phyloP scores from a whole-genome alignment of 176 grass and related monocot genomes.

The Musa acuminata region DNA sequence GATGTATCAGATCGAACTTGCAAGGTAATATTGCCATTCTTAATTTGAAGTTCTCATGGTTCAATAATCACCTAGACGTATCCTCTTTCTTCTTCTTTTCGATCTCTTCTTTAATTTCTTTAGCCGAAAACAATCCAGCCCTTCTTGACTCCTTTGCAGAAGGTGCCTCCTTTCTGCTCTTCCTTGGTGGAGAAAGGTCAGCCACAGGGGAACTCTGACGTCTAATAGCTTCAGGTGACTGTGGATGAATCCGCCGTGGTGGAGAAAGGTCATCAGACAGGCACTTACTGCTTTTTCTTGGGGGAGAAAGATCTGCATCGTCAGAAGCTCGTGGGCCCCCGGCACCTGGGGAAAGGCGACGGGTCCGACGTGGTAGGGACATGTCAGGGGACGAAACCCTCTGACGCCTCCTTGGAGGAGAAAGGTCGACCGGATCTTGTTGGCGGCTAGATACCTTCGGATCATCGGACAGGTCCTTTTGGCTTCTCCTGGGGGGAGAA shows the following conservation, averaged over 20 bases:
- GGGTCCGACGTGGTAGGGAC: background rate
- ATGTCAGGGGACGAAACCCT: background rate
- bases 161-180: constrained; percentile 34
- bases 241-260: constrained; percentile 8
- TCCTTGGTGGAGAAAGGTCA: constrained; percentile 54
- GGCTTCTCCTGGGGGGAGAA: constrained; percentile 19
- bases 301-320: constrained; percentile 31
- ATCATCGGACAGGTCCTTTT: constrained; percentile 21
- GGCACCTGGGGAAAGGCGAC: background rate
- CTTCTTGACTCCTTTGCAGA: constrained; percentile 4
- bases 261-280: constrained; percentile 33
- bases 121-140: constrained; percentile 54
- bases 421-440: constrained; percentile 25
- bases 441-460: constrained; percentile 14
- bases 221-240: background rate
- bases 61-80: constrained; percentile 39
- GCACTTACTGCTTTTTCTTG: constrained; percentile 39
- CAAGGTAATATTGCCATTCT: background rate
- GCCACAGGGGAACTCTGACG: background rate
- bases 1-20: constrained; percentile 8
- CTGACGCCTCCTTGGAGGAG: constrained; percentile 30
- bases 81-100: constrained; percentile 55
- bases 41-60: background rate
- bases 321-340: background rate
- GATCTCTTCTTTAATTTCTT: constrained; percentile 73